Conservation (phyloP, 352 stramenopile species). For the Chrysophaeum taylorii region DNA sequence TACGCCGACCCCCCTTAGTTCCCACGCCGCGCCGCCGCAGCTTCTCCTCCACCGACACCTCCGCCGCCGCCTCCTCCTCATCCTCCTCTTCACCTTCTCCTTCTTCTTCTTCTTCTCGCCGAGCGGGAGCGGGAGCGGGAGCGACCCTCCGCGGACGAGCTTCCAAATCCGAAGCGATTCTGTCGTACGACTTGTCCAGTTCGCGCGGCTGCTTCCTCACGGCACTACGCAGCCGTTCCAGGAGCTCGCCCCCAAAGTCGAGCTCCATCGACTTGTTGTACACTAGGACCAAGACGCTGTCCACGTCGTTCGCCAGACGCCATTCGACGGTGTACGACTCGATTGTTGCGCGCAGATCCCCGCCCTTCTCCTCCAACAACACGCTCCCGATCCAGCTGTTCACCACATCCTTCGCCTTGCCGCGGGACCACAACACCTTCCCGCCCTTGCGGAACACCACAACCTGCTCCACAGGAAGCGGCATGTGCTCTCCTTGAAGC, state of each 20-base stretch:
- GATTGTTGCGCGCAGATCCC: conserved; percentile 67
- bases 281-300: conserved; percentile 76
- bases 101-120: no score
- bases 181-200: no score
- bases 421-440: conserved; percentile 72
- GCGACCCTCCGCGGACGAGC: no score
- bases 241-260: conserved; percentile 75
- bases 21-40: background rate
- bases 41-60: background rate
- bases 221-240: conserved; percentile 71
- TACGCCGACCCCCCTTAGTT: background rate
- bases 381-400: conserved; percentile 71
- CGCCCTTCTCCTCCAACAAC: conserved; percentile 63
- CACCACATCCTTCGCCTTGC: conserved; percentile 69
- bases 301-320: conserved; percentile 77
- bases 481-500: no score
- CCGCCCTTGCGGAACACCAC: conserved; percentile 77
- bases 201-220: no score
- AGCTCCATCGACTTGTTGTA: conserved; percentile 78
- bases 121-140: no score
- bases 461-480: conserved; percentile 61
- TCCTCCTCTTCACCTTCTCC: no score
- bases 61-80: no score
- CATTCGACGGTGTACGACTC: conserved; percentile 75
- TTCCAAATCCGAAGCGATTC: no score